phyloP scores from a whole-genome alignment of 352 stramenopile genomes.

The Globisporangium takayamanum region DNA sequence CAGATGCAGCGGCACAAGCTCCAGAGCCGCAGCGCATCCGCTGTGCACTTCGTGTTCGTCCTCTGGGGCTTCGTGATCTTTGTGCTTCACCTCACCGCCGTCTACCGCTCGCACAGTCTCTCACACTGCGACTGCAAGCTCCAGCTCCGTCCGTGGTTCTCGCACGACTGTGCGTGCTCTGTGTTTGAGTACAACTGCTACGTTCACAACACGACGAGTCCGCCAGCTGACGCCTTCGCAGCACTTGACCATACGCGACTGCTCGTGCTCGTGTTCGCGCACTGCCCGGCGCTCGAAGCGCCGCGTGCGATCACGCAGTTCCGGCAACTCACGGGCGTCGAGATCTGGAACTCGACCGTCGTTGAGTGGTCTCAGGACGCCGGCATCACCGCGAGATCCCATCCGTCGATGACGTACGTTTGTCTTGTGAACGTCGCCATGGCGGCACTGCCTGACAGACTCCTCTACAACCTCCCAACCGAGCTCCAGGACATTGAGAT shows the following conservation, averaged over 20 bases:
- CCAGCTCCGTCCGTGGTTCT: conserved; percentile 8
- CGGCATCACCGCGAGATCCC: conserved; percentile 3
- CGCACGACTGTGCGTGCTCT: conserved; percentile 14
- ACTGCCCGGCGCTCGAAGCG: conserved; percentile 17
- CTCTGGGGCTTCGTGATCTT: conserved; percentile 7
- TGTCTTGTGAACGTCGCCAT: conserved; percentile 16
- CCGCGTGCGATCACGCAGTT: conserved; percentile 14
- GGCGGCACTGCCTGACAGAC: conserved; percentile 7
- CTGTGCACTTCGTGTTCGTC: conserved; percentile 6
- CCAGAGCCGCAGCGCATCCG: not conserved
- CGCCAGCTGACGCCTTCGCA: not conserved
- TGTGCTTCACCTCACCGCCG: conserved; percentile 1
- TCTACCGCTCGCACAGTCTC: not conserved
- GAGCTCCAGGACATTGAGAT: conserved; percentile 21
- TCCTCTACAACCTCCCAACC: conserved; percentile 12
- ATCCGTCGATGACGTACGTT: conserved; percentile 15
- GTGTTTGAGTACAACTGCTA: conserved; percentile 18
- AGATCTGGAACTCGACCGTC: conserved; percentile 23
- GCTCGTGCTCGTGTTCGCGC: conserved; percentile 14
- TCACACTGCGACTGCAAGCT: conserved; percentile 9
- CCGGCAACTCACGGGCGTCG: conserved; percentile 15
- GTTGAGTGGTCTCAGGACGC: conserved; percentile 9
- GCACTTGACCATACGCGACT: conserved; percentile 14
- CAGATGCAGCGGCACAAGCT: conserved; percentile 10
- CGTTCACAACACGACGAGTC: not conserved